Evolutionary conservation across 208 protist genomes (phyloP), one percentile per base, ranked within the genome.

Genomic region (Herpetomonas muscarum): DNA sequence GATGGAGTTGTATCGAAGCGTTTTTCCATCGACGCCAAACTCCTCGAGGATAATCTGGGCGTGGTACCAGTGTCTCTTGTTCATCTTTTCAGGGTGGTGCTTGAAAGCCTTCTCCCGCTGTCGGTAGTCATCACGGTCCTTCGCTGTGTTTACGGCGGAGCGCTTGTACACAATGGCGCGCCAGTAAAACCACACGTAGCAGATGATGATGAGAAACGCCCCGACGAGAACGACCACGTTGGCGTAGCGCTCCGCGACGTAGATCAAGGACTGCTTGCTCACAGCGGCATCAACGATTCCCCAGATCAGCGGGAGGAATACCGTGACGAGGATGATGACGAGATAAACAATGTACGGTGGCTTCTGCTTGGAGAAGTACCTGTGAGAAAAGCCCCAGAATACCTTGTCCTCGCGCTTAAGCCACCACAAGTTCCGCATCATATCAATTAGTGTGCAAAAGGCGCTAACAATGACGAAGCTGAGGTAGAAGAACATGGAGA

Each of bases 161-260:
- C 70, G 56, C 68, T 95, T 95, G 53, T 70, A 76, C 44, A 71
- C 67, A 10, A 95, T 24, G 10, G 82, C 59, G 5, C 64, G 62
- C 64, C 81, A 85, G 62, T 84, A 95, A 59, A 92, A 90, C 81
- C 83, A 92, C 12, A 78, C 49, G 57, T 90, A 95, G 67, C 88
- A 95, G 25, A 79, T 60, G 3, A 70, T 49, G 15, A 95, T 67
- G 7, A 89, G 54, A 53, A 75, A 87, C 1, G 64, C 62, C 7
- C 64, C 53, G 3, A 69, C 70, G 30, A 95, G 61, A 2, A 92
- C 74, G 1, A 79, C 62, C 24, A 91, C 68, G 58, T 81, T 84
- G 10, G 83, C 71, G 61, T 86, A 92, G 17, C 70, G 67, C 64
- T 88, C 79, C 31, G 70, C 77, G 25, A 90, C 67, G 54, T 70